A percentile compares a stretch with the other conserved stretches of the same genome.
Conservation (phyloP, 164 flowering plant genomes). For the Nymphaea colorata region DNA sequence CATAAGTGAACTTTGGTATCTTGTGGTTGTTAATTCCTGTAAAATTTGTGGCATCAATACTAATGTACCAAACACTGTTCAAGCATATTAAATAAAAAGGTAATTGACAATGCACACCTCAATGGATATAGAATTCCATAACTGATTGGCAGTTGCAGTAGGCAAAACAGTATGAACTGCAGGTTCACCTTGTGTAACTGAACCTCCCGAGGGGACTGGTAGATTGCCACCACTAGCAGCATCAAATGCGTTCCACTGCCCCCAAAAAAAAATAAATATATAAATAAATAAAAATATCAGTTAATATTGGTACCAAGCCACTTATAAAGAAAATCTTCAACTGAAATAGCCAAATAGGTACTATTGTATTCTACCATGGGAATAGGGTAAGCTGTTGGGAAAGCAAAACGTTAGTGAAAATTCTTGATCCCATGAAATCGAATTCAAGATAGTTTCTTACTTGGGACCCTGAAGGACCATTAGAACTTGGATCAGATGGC, state of each 20-base stretch:
- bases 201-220: slow-evolving; percentile 12
- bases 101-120: slow-evolving; percentile 23
- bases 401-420: background rate
- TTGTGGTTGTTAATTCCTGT: background rate
- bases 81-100: background rate
- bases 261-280: background rate
- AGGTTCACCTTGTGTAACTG: slow-evolving; percentile 15
- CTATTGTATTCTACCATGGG: too few species aligned
- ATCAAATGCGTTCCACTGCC: slow-evolving; percentile 79
- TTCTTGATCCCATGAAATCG: background rate
- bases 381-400: background rate
- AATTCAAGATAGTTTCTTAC: slow-evolving; percentile 16
- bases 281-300: too few species aligned
- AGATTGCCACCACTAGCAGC: slow-evolving; percentile 16
- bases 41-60: background rate
- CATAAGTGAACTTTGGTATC: slow-evolving; percentile 10
- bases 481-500: slow-evolving; percentile 22
- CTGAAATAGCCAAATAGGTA: background rate
- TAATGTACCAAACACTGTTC: background rate
- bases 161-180: slow-evolving; percentile 14
- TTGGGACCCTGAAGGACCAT: slow-evolving; percentile 16
- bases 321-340: background rate
- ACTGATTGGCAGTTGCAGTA: slow-evolving; percentile 19
- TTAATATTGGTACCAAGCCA: background rate
- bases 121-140: slow-evolving; percentile 13